These are phyloP conservation scores for Hysterangium stoloniferum DNA, from an alignment of 768 basidiomycete genomes.

Conservation along the genomic window DNA sequence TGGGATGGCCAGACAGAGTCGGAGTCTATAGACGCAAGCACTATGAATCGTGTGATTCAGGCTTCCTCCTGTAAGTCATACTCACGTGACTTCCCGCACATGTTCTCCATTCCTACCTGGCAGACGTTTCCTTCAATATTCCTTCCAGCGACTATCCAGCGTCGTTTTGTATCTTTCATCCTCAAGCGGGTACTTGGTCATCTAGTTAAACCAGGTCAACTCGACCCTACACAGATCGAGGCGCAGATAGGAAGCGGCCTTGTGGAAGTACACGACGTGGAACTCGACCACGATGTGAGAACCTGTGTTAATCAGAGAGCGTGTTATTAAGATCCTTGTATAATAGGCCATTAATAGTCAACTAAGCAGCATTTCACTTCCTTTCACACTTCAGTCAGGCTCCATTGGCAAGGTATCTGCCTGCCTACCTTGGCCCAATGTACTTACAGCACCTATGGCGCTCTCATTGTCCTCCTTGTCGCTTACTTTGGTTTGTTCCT, in stretches of 20 bases:
- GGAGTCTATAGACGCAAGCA: not conserved
- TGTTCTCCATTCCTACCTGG: conserved; percentile 12
- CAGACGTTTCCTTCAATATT: conserved; percentile 25
- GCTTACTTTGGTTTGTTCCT: conserved; percentile 45
- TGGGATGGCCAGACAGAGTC: too few relatives aligned
- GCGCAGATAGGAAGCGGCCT: conserved; percentile 89
- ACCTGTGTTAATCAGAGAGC: not conserved
- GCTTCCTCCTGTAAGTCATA: not conserved
- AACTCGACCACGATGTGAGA: conserved; percentile 69
- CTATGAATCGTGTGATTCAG: too few relatives aligned
- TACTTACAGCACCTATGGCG: conserved; percentile 64
- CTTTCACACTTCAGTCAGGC: conserved; percentile 62
- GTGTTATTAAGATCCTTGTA: not conserved
- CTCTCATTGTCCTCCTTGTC: conserved; percentile 61
- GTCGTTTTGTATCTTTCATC: conserved; percentile 83
- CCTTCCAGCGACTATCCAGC: conserved; percentile 54
- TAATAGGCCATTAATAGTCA: conserved; percentile 71
- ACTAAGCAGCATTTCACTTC: conserved; percentile 43
- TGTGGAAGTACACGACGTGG: conserved; percentile 78
- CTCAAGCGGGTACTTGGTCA: conserved; percentile 78
- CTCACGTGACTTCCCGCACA: conserved; percentile 8
- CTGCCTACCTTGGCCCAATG: conserved; percentile 81
- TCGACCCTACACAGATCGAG: conserved; percentile 81
- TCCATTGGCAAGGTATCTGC: conserved; percentile 67
- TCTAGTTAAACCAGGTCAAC: conserved; percentile 81